Evolutionary conservation across 345 rosid species (phyloP).

Genomic region (Brassica nigra): DNA sequence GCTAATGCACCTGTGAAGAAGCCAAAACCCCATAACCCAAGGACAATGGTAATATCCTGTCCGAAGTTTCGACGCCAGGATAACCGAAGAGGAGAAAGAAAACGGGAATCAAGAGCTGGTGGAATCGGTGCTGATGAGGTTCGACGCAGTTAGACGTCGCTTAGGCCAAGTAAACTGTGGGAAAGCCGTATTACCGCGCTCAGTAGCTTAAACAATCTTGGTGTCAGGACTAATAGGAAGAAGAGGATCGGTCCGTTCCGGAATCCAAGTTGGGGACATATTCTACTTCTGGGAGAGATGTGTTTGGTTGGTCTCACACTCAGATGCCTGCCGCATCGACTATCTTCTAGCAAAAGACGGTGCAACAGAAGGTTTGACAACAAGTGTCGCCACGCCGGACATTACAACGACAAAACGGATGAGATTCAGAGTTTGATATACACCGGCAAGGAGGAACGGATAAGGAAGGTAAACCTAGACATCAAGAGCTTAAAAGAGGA

Average conservation of each 20-base stretch:
- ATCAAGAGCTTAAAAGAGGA: conserved; percentile 66
- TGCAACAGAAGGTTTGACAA: background rate
- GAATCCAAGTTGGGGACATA: background rate
- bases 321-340: background rate
- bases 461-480: conserved; percentile 33
- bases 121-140: background rate
- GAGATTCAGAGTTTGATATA: conserved; percentile 54
- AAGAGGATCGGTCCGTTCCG: background rate
- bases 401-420: conserved; percentile 52
- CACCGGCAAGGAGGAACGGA: conserved; percentile 56
- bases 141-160: background rate
- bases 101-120: background rate
- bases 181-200: background rate
- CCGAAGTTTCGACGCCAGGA: background rate
- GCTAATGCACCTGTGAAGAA: background rate
- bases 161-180: background rate
- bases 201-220: background rate
- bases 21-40: background rate
- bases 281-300: background rate
- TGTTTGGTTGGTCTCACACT: background rate
- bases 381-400: conserved; percentile 66
- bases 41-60: background rate
- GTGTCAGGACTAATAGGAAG: background rate
- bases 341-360: background rate
- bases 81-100: background rate